Evolutionary conservation across 192 early-diverging fungal species (phyloP), one percentile per base, ranked within the genome.

Genomic region (Backusella macrospora): DNA sequence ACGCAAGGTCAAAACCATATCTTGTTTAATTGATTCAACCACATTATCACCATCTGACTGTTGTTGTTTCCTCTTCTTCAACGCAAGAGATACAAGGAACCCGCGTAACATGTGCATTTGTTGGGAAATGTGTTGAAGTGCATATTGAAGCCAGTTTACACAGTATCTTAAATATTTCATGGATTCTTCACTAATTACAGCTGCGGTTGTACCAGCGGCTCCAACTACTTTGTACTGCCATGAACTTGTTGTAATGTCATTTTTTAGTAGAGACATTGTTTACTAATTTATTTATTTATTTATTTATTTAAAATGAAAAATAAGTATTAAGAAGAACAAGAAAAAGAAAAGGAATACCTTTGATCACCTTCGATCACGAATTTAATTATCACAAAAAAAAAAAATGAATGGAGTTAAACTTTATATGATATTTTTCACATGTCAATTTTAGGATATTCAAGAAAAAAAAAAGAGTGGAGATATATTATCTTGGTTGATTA

Each of bases 111-210:
- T 75, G 12, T 76, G 74, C 49, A 94, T 93, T 49, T 94, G 92
- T 45, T 86, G 84, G 4, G 83, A 86, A 18, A 94, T 87, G 65
- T 92, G 88, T 16, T 88, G 87, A 0, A 89, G 88, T 0, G 95
- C 95, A 59, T 95, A 96, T 80, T 90, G 87, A 8, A 97, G 79
- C 93, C 93, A 96, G 73, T 92, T 86, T 37, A 96, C 79, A 80
- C 96, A 98, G 80, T 96, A 98, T 70, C 90, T 87, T 63, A 98
- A 80, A 67, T 90, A 92, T 73, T 90, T 86, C 85, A 96, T 88
- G 71, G 92, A 91, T 79, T 98, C 96, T 72, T 96, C 95, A 71
- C 91, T 92, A 23, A 95, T 88, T 21, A 93, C 89, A 70, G 94
- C 86, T 6, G 90, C 92, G 6, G 92, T 89, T 7, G 90, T 76